Percentiles rank a stretch among this genome's conserved stretches.
Evolutionary conservation across 2,329 filamentous ascomycete genomes (phyloP).

Genomic region (Aspergillus pseudonomiae): DNA sequence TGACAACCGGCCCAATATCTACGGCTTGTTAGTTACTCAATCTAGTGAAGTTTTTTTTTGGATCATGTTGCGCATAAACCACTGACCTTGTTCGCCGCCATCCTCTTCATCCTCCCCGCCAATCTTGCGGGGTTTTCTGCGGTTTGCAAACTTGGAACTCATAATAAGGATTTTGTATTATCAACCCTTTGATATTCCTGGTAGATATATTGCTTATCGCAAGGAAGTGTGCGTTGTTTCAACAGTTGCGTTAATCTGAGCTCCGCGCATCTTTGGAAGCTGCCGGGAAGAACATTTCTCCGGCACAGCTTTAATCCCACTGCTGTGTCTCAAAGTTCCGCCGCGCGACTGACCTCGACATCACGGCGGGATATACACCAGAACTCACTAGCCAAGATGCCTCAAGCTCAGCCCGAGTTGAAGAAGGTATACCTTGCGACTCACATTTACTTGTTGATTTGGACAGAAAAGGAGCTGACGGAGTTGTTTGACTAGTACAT

Average conservation of each 20-base stretch:
- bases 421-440: conserved; percentile 73
- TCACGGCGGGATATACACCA: conserved; percentile 25
- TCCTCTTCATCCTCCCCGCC: conserved; percentile 66
- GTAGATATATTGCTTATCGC: background rate
- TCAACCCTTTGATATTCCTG: background rate
- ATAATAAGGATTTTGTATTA: conserved; percentile 40
- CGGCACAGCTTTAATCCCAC: conserved; percentile 33
- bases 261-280: conserved; percentile 23
- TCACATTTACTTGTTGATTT: background rate
- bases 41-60: background rate
- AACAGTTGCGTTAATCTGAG: background rate
- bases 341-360: conserved; percentile 27
- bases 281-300: conserved; percentile 40
- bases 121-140: conserved; percentile 76
- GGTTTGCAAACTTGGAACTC: conserved; percentile 59
- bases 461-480: conserved; percentile 20
- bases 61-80: conserved; percentile 1
- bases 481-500: conserved; percentile 70
- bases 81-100: conserved; percentile 46
- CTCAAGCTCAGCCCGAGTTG: conserved; percentile 96
- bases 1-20: conserved; percentile 55
- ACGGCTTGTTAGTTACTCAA: conserved; percentile 27
- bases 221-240: conserved; percentile 3
- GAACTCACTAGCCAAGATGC: conserved; percentile 66
- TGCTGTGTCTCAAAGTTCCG: conserved; percentile 31